These are phyloP conservation scores for Mrakia hoshinonis DNA, from an alignment of 768 basidiomycete species.

Conservation along the genomic window DNA sequence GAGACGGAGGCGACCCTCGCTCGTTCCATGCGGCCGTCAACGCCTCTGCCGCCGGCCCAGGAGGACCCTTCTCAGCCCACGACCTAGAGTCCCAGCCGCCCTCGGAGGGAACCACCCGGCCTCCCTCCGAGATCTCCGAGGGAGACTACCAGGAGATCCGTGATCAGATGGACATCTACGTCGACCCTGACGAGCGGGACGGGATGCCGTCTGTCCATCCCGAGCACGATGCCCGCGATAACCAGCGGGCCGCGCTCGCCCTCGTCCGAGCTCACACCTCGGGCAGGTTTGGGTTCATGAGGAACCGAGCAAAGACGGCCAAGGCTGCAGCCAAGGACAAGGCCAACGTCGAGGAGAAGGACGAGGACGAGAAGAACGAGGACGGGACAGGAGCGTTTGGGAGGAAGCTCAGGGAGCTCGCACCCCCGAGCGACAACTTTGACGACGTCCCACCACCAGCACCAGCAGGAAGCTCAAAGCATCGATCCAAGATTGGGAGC, in stretches of 20 bases:
- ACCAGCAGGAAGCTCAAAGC: slow-evolving; percentile 1
- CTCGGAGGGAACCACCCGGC: slow-evolving; percentile 89
- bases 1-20: neutral
- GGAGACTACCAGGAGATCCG: slow-evolving; percentile 93
- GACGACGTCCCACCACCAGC: slow-evolving; percentile 28
- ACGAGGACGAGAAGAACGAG: slow-evolving; percentile 29
- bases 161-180: slow-evolving; percentile 53
- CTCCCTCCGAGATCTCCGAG: slow-evolving; percentile 84
- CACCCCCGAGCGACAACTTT: slow-evolving; percentile 31
- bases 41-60: neutral
- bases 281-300: slow-evolving; percentile 36
- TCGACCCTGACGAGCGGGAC: slow-evolving; percentile 56
- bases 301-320: slow-evolving; percentile 22
- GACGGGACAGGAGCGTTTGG: slow-evolving; percentile 31
- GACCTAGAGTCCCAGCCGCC: slow-evolving; percentile 64
- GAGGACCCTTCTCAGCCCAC: neutral
- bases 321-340: slow-evolving; percentile 28
- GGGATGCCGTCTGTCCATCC: slow-evolving; percentile 51
- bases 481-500: slow-evolving; percentile 18
- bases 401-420: slow-evolving; percentile 27
- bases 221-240: slow-evolving; percentile 35
- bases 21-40: neutral
- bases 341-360: slow-evolving; percentile 21
- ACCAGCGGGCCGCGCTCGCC: slow-evolving; percentile 33
- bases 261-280: slow-evolving; percentile 41